Conservation (phyloP, 2,329 filamentous ascomycete species). For the Beauveria scarabaeidicola region DNA sequence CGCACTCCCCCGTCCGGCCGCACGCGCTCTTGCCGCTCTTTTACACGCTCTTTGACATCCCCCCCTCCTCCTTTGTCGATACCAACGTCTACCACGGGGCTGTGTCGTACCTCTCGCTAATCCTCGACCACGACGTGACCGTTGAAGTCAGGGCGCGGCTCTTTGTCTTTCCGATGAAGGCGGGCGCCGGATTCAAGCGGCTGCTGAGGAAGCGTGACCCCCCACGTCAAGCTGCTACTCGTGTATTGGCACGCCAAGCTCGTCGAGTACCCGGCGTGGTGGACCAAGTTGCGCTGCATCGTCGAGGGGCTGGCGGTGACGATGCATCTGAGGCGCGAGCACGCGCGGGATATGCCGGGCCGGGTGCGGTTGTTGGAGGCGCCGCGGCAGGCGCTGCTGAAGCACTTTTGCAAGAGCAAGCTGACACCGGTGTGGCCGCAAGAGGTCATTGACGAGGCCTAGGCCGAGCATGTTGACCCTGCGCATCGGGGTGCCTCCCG, state of each 20-base stretch:
- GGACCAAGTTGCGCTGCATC: constrained; percentile 31
- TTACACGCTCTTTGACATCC: constrained; percentile 17
- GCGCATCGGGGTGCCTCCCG: too few relatives aligned
- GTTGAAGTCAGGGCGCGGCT: constrained; percentile 30
- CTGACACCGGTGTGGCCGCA: constrained; percentile 1
- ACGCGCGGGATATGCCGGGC: background rate
- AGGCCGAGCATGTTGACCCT: too few relatives aligned
- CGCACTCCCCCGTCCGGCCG: background rate
- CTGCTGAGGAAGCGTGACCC: constrained; percentile 39
- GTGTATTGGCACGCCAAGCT: constrained; percentile 45
- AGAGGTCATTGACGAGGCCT: constrained; percentile 1
- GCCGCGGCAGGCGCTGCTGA: constrained; percentile 2
- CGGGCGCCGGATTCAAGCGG: constrained; percentile 30
- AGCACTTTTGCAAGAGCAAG: constrained; percentile 1
- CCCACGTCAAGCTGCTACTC: constrained; percentile 40
- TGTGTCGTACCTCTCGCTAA: constrained; percentile 24
- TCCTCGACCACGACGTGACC: constrained; percentile 24
- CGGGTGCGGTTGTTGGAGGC: background rate
- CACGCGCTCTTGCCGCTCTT: constrained; percentile 22
- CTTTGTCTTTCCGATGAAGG: constrained; percentile 33
- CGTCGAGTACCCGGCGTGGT: constrained; percentile 32
- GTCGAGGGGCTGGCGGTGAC: constrained; percentile 40
- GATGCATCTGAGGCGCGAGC: constrained; percentile 17
- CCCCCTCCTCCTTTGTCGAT: constrained; percentile 12
- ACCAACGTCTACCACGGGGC: constrained; percentile 20